A percentile compares a stretch with the other conserved stretches of the same genome.
Evolutionary conservation across 495 filamentous ascomycete species (phyloP).

Genomic region (Apiosordaria backusii): DNA sequence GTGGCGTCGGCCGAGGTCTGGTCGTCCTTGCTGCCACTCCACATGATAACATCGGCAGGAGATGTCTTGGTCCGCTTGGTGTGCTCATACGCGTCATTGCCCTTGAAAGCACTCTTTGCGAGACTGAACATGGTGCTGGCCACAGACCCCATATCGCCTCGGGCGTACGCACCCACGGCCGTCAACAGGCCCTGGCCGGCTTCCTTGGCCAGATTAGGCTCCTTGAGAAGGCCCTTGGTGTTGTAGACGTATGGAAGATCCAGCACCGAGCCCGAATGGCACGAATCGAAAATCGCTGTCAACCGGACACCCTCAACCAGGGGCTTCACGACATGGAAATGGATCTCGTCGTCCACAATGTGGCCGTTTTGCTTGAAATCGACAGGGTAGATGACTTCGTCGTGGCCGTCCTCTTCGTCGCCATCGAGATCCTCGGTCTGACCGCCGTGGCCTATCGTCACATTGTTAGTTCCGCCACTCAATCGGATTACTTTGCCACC

Average conservation of each 20-base stretch:
- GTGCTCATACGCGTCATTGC: conserved; percentile 78
- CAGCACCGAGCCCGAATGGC: conserved; percentile 93
- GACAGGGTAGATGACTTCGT: conserved; percentile 96
- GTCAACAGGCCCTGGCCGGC: conserved; percentile 84
- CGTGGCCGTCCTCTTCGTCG: conserved; percentile 90
- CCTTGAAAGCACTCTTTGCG: conserved; percentile 82
- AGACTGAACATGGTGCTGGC: conserved; percentile 69
- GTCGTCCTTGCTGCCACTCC: conserved; percentile 90
- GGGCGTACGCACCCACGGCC: conserved; percentile 77
- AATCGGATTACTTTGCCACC: neutral
- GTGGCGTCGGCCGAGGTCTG: conserved; percentile 81
- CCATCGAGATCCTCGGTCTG: conserved; percentile 49
- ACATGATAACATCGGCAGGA: conserved; percentile 97
- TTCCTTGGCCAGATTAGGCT: conserved; percentile 95
- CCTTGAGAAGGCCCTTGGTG: conserved; percentile 91
- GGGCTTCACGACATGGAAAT: conserved; percentile 78
- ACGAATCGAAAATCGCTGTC: conserved; percentile 96
- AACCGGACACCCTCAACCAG: conserved; percentile 83
- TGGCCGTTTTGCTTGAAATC: conserved; percentile 86
- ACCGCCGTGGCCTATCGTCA: conserved; percentile 41
- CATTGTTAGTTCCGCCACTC: neutral
- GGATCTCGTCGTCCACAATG: conserved; percentile 96
- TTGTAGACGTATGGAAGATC: conserved; percentile 97
- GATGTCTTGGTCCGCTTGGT: conserved; percentile 87
- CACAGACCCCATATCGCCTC: conserved; percentile 77